A percentile compares a stretch with the other conserved stretches of the same genome.
phyloP scores from a whole-genome alignment of 78 protist genomes.

The Chrysochromulina tobinii region DNA sequence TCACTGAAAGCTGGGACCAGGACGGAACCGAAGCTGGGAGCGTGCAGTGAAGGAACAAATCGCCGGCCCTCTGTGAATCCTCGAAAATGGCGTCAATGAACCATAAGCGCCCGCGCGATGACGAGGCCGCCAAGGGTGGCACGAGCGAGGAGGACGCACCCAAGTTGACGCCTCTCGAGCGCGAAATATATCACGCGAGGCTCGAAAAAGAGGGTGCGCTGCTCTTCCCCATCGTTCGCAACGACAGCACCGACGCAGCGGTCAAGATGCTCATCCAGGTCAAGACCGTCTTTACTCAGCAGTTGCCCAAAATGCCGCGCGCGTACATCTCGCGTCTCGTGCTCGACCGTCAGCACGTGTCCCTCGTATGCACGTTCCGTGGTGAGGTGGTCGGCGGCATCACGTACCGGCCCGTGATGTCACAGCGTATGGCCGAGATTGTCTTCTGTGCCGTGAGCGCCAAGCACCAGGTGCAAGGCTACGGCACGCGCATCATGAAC shows the following conservation, averaged over 20 bases:
- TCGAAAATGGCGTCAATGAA: too few species aligned
- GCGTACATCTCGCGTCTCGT: constrained; percentile 83
- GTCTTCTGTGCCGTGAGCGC: constrained; percentile 87
- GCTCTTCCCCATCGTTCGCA: not conserved
- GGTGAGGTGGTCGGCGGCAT: constrained; percentile 83
- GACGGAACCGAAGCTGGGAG: too few species aligned
- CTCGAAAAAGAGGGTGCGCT: not conserved
- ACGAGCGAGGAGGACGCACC: too few species aligned
- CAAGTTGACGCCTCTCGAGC: not conserved
- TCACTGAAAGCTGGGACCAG: too few species aligned
- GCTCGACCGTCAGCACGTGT: constrained; percentile 46
- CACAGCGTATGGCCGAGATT: constrained; percentile 82
- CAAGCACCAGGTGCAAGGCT: constrained; percentile 82
- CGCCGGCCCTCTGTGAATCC: too few species aligned
- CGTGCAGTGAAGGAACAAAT: too few species aligned
- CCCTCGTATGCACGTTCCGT: too few species aligned
- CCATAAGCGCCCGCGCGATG: too few species aligned
- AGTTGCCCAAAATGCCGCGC: constrained; percentile 92
- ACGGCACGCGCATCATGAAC: constrained; percentile 88
- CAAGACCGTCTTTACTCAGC: constrained; percentile 76
- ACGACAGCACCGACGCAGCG: not conserved
- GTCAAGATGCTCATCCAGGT: constrained; percentile 7
- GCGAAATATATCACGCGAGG: not conserved
- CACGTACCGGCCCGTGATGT: constrained; percentile 74
- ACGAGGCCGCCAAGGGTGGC: too few species aligned